Base-by-base conservation (phyloP, 2,329 filamentous ascomycete species). In the Tolypocladium sp. region DNA sequence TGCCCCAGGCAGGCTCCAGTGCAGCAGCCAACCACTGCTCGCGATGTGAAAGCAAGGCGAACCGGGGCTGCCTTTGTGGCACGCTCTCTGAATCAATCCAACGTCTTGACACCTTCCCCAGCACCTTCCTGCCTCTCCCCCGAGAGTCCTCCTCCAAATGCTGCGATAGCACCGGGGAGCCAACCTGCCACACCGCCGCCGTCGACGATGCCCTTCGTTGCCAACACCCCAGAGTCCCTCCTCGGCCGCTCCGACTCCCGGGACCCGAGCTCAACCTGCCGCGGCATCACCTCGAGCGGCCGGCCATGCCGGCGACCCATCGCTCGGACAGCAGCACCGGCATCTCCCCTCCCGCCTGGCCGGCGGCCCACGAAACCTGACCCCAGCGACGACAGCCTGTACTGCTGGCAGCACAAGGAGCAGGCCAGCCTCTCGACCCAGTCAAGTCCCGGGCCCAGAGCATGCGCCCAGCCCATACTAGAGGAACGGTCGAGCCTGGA, bases 321-420 rank as follows among this genome's bases (percentile, higher is more conserved):
- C 41, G 78, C 82, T 25, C 69, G 55, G 38, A 22, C 57, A 44
- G 42, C 55, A 56, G 57, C 59, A 41, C 63, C 67, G 7, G 57
- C 61, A 66, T 60, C n/a, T n/a, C n/a, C n/a, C 57, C 64, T 60
- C 65, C 62, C 61, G 27, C 74, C 77, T 9, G 12, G 46, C 4
- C 49, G 30, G 30, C 49, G 10, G 5, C 17, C 12, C 20, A 9
- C 49, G 49, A 52, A 22, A 53, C 30, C 17, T 58, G 80, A 85
- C 61, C 79, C 82, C 2, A 75, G 77, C 59, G 80, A 84, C 55
- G 81, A 85, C 61, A 79, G 75, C n/a, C 82, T 87, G 56, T 97
- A 92, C 75, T 97, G 93, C 78, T 96, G 90, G 89, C 92, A 97
- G 72, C 94, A 99, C 77, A 92, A 90, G 70, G 91, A 94, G 59